A percentile compares a stretch with the other conserved stretches of the same genome.
Conservation (phyloP, 805 yeast species). For the Gaillardinia entomophila region DNA sequence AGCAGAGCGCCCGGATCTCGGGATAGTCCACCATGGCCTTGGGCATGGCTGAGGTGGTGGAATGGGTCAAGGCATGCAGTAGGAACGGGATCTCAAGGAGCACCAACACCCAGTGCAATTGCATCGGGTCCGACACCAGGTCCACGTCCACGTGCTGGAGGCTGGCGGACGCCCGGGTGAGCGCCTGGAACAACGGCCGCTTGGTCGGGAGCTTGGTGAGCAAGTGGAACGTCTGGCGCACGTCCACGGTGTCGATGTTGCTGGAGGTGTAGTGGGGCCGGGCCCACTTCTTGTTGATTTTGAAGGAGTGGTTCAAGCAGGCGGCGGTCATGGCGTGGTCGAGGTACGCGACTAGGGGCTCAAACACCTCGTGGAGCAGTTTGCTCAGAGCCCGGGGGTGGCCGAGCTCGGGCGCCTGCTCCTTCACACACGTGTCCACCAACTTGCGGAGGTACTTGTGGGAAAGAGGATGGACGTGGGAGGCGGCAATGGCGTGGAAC, state of each 20-base stretch:
- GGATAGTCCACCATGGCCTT: conserved; percentile 35
- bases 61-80: conserved; percentile 39
- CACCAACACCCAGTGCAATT: conserved; percentile 56
- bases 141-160: conserved; percentile 44
- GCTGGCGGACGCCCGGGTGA: conserved; percentile 46
- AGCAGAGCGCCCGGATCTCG: conserved; percentile 52
- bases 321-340: conserved; percentile 40
- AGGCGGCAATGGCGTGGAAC: conserved; percentile 8
- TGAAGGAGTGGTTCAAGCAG: conserved; percentile 54
- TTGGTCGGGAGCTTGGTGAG: conserved; percentile 51
- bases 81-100: conserved; percentile 66
- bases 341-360: conserved; percentile 47
- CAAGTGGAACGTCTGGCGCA: conserved; percentile 41
- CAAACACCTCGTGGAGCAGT: conserved; percentile 31
- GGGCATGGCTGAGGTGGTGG: conserved; percentile 9
- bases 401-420: conserved; percentile 7
- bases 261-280: conserved; percentile 38
- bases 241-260: conserved; percentile 45
- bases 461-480: conserved; percentile 17
- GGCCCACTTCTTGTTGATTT: conserved; percentile 15
- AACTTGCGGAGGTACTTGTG: conserved; percentile 24
- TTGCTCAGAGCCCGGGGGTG: too few species aligned
- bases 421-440: conserved; percentile 26
- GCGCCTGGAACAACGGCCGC: conserved; percentile 52
- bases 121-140: conserved; percentile 32